Base-by-base conservation (phyloP, 495 filamentous ascomycete species). In the Ascobolus immersus region DNA sequence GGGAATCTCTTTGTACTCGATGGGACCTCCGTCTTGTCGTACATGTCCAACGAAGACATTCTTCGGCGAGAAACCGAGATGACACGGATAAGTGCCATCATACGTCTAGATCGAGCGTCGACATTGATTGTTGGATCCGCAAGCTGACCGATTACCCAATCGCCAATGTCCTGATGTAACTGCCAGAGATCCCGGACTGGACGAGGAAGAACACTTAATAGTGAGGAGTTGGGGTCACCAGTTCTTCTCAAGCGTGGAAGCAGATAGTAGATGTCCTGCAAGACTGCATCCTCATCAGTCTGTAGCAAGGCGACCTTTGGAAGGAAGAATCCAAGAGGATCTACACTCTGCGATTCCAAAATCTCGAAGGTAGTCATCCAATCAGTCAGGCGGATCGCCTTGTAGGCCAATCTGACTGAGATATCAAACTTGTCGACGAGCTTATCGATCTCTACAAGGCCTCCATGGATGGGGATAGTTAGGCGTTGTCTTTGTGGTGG, bases 301-400 rank as follows among this genome's bases (percentile, higher is more conserved):
- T 38, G 37, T 15, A 48, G 26, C 26, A 46, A 34, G 3, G 49
- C 41, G 10, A 51, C 28, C 29, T 52, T 52, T 7, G 49, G 40
- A 13, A 44, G 39, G 22, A 52, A 52, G 28, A 52, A 52, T 9
- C 49, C 49, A 25, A 52, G 38, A 17, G 49, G 40, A 8, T 52
- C 49, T 7, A 42, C 43, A 14, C 49, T 52, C 26, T 52, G 48
- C 15, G 43, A 45, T 37, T 52, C 49, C 23, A 52, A 41, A 20
- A 51, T 33, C 27, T 52, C 49, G 37, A 52, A 52, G n/a, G 48
- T 45, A 13, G 45, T 33, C 48, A 52, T 52, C 49, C 49, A 52
- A 27, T 52, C 49, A 32, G 48, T 45, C 20, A 52, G 26, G 20
- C 28, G 45, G 17, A 52, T 42, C 28, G 47, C 38, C 28, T 35